A percentile compares a stretch with the other conserved stretches of the same genome.
Conservation (phyloP, 169 alveolate species). For the Cryptosporidium xiaoi region DNA sequence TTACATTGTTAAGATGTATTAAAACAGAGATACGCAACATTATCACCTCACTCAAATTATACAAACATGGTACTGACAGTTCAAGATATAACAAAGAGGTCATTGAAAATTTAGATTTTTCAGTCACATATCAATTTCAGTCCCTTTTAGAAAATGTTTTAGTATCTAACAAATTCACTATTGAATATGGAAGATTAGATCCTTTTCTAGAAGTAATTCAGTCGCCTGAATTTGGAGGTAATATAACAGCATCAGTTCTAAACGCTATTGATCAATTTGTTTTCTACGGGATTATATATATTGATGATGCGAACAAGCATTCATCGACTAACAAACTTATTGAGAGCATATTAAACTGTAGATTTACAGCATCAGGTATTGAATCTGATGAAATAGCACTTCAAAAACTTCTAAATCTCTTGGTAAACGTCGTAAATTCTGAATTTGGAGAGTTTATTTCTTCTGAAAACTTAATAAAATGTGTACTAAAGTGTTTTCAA, state of each 20-base stretch:
- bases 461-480: constrained; percentile 40
- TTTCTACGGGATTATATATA: neutral
- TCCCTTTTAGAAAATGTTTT: constrained; percentile 14
- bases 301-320: neutral
- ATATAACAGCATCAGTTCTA: constrained; percentile 58
- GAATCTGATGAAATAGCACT: constrained; percentile 65
- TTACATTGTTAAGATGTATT: constrained; percentile 13
- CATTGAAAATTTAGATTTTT: constrained; percentile 8
- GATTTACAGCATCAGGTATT: constrained; percentile 43
- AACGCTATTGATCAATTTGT: constrained; percentile 42
- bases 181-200: constrained; percentile 43
- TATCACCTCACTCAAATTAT: neutral
- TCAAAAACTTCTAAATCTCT: constrained; percentile 18
- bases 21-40: constrained; percentile 43
- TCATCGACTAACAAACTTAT: constrained; percentile 5
- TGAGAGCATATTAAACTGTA: constrained; percentile 46
- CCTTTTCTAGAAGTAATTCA: constrained; percentile 70
- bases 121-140: constrained; percentile 44
- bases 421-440: constrained; percentile 26
- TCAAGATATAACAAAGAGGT: constrained; percentile 35
- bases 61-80: constrained; percentile 8
- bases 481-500: constrained; percentile 62
- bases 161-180: neutral
- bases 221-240: constrained; percentile 55
- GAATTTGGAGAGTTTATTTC: constrained; percentile 38